Percentiles rank a stretch among this genome's conserved stretches.
Conservation (phyloP, 2,329 filamentous ascomycete genomes). For the Aspergillus latus region DNA sequence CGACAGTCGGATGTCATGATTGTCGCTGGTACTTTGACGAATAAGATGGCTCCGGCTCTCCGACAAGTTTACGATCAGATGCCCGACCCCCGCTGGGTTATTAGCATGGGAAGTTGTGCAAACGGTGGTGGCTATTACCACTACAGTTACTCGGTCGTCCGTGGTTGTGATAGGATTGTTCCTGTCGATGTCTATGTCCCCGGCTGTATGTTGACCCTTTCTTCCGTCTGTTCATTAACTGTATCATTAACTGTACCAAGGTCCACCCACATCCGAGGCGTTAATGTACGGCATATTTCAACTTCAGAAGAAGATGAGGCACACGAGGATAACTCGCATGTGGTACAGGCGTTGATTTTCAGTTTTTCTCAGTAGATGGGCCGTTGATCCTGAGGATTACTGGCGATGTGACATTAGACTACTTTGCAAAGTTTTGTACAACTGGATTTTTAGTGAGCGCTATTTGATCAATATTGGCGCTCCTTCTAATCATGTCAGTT, state of each 20-base stretch:
- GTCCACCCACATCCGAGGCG: conserved; percentile 56
- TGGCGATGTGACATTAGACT: conserved; percentile 10
- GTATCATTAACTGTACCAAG: conserved; percentile 21
- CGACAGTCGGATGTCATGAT: conserved; percentile 93
- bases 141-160: conserved; percentile 77
- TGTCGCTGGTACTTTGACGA: conserved; percentile 86
- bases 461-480: not conserved
- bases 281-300: conserved; percentile 71
- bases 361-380: not conserved
- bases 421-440: conserved; percentile 11
- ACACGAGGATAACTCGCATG: conserved; percentile 56
- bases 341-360: conserved; percentile 53
- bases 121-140: conserved; percentile 88
- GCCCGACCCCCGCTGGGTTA: conserved; percentile 88
- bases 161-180: conserved; percentile 75
- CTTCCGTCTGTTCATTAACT: conserved; percentile 5
- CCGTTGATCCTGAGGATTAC: not conserved
- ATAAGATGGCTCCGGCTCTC: conserved; percentile 93
- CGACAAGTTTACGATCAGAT: conserved; percentile 94
- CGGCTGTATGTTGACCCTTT: conserved; percentile 58
- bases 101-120: conserved; percentile 81
- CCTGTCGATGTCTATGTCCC: conserved; percentile 87
- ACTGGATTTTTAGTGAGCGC: not conserved
- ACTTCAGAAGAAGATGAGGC: conserved; percentile 75
- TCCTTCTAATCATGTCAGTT: too few relatives aligned